Base-by-base conservation (phyloP, 805 yeast species). In the Kodamaea fukazawae region DNA sequence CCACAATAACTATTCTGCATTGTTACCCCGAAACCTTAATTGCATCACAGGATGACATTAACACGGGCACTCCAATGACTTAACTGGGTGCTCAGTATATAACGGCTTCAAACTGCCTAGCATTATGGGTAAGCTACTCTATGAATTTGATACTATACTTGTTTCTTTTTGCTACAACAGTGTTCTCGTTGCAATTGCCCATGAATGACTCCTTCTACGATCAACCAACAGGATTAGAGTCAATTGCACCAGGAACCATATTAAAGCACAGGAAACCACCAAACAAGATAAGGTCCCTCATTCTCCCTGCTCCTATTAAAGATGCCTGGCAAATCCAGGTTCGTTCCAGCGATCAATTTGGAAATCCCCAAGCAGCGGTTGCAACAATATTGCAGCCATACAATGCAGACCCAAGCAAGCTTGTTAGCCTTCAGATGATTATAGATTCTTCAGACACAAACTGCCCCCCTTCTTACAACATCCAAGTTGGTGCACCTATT, bases 141-240 rank as follows among this genome's bases (percentile, higher is more conserved):
- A n/a, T n/a, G n/a, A n/a, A n/a, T n/a, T n/a, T n/a, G n/a, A n/a
- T n/a, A n/a, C n/a, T n/a, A n/a, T n/a, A n/a, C 5, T 20, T 20
- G 23, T 8, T 20, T 20, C 8, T 20, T 5, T 20, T 20, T 6
- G 5, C 8, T 5, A 20, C 23, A 5, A 5, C 5, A 20, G 23
- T 20, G 23, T 20, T 36, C 13, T 10, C 31, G 12, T 20, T 36
- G 12, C 18, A 28, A 4, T 16, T 29, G 10, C 49, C 49, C 9
- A 14, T 27, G 7, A 36, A 52, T 12, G 67, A 60, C 38, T 40
- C 44, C 2, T 61, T 61, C 38, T 61, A 61, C 41, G 23, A 14
- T 2, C 51, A 58, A 4, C 60, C 60, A 2, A 34, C 31, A 9
- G 58, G 60, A 1, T 56, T 29, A 32, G 58, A 59, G 30, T 12